Evolutionary conservation across 306 rosid genomes (phyloP), one percentile per base, ranked within the genome.

Genomic region (Cicer chorassanicum): DNA sequence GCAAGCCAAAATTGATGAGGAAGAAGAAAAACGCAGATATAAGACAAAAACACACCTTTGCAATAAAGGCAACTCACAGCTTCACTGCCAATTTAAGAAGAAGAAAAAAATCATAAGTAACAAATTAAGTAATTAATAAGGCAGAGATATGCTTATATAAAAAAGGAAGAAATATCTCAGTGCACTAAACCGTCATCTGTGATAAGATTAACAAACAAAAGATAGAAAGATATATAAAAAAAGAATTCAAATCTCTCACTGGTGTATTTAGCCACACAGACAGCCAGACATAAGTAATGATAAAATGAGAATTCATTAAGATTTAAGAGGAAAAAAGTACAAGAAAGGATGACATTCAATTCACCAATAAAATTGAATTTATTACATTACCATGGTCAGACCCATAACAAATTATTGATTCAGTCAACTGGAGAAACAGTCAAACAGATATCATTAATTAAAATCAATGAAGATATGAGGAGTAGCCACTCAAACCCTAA

Each of bases 31-130:
- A 13, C 16, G 46, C 41, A 66, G 19, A 75, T 64, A 59, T 64
- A 80, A 69, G 72, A 63, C 6, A 54, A 63, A 14, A 49, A 73
- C 89, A 72, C 64, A 89, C 96, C 97, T 85, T 88, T 84, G 80
- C 97, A 92, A 74, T 84, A 68, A 66, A 65, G 82, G 87, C 96
- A 92, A 78, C 86, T 89, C 82, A 92, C 96, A 87, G 93, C 96
- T 66, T 92, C 97, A 91, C 96, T 92, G 87, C 77, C 78, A 87
- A 80, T 70, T 45, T 68, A 19, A 75, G 55, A 64, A 54, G 49
- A 60, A 49, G 67, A 64, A 76, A 44, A 18, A 46, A 4, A 63
- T 11, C 21, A 75, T 74, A 40, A 74, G 67, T 19, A 16, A 53
- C 14, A 79, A 65, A 79, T 67, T 36, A 74, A 53, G 40, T n/a